Evolutionary conservation across 371 early-diverging fungal species (phyloP), one percentile per base, ranked within the genome.

Genomic region (Rhizopus arrhizus): DNA sequence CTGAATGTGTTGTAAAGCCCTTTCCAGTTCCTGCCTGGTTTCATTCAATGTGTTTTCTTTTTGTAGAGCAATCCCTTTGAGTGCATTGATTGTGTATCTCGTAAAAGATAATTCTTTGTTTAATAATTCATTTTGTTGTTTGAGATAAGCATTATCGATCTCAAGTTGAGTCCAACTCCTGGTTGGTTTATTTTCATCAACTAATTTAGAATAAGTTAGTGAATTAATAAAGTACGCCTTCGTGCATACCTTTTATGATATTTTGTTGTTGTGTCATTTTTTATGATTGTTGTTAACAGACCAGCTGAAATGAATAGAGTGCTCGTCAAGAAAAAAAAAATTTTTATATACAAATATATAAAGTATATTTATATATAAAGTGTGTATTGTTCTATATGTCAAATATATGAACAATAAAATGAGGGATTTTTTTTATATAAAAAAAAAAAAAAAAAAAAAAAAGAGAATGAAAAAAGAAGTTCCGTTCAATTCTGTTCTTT

Each of bases 11-110:
- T 72, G 61, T 51, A 74, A 70, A 48, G 80, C 80, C 42, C 69
- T 65, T 48, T 79, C 80, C 76, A 79, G 74, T 72, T 79, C 80
- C 80, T 67, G 74, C 62, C 76, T 75, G 71, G 80, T 64, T 58
- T 69, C 77, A 38, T 68, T 58, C 53, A 79, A 55, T 16, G 68
- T 52, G 2, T 48, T 45, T 13, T 76, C 77, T 61, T 70, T 75
- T 66, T 79, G 76, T 34, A 52, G 54, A n/a, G 73, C 60, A 31
- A 79, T 79, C 3, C 62, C 65, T 40, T 72, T 74, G 16, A 79
- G 57, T 3, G 80, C 80, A 50, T 72, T 66, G 41, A 76, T 73
- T 6, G 80, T 79, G 53, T 75, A 76, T 48, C 77, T 70, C 38
- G 73, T 61, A 62, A 79, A 72, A 4, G 72, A 68, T 8, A 79